Evolutionary conservation across 1,284 basidiomycete genomes (phyloP).

Genomic region (Ustilago xerochloae): DNA sequence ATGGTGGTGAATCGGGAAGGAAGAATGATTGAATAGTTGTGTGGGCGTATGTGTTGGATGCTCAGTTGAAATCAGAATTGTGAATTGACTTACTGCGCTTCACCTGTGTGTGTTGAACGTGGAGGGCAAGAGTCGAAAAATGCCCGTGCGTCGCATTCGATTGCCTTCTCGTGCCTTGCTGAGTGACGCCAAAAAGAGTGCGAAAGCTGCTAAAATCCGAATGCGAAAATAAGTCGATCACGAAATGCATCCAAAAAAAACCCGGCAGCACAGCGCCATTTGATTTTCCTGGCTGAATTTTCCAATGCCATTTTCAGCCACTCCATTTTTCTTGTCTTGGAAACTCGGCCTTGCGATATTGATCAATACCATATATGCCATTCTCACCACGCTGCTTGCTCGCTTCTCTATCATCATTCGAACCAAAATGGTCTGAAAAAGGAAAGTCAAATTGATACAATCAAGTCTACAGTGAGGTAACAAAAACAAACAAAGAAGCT

Average conservation of each 20-base stretch:
- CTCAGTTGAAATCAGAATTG: not conserved
- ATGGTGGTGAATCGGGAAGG: too few relatives aligned
- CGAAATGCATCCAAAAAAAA: too few relatives aligned
- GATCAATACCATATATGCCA: too few relatives aligned
- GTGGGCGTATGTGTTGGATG: not conserved
- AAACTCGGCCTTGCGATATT: too few relatives aligned
- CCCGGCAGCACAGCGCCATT: not conserved
- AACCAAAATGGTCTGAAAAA: not conserved
- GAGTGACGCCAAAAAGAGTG: slow-evolving; percentile 1
- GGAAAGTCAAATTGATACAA: not conserved
- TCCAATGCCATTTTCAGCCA: not conserved
- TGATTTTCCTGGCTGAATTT: not conserved
- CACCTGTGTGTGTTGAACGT: slow-evolving; percentile 16
- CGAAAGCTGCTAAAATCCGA: slow-evolving; percentile 14
- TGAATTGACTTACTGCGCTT: not conserved
- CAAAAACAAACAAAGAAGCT: not conserved
- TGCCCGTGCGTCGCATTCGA: slow-evolving; percentile 10
- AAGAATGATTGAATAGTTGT: too few relatives aligned
- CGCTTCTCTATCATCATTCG: not conserved
- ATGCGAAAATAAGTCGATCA: slow-evolving; percentile 7
- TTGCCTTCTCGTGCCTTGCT: not conserved
- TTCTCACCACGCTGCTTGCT: too few relatives aligned
- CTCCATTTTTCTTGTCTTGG: not conserved
- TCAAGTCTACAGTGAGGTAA: not conserved
- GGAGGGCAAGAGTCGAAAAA: not conserved